Percentiles rank a stretch among this genome's conserved stretches.
phyloP scores from a whole-genome alignment of 768 basidiomycete genomes.

The Boletellus ananas region DNA sequence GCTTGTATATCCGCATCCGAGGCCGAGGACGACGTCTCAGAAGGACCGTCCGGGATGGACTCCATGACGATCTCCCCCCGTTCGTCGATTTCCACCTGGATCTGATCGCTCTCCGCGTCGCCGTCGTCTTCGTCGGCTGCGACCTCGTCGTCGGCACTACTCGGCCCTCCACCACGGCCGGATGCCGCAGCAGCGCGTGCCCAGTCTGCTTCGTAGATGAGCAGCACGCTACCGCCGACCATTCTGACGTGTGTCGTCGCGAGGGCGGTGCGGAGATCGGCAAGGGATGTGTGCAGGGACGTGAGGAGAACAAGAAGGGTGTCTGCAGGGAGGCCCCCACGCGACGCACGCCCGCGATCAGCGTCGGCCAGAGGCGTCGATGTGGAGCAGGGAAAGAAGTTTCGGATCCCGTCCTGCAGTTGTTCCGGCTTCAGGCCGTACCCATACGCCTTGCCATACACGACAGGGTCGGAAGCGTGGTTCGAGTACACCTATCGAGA shows the following conservation, averaged over 20 bases:
- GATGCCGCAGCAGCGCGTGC: slow-evolving; percentile 33
- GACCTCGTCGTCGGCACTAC: slow-evolving; percentile 13
- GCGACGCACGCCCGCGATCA: slow-evolving; percentile 4
- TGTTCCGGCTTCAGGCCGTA: slow-evolving; percentile 65
- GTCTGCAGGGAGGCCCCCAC: slow-evolving; percentile 51
- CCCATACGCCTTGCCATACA: slow-evolving; percentile 75
- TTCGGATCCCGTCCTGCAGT: slow-evolving; percentile 69
- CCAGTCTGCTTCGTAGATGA: slow-evolving; percentile 73
- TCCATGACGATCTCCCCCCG: slow-evolving; percentile 21
- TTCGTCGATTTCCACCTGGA: slow-evolving; percentile 35
- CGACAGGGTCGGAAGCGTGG: slow-evolving; percentile 46
- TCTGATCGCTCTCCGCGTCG: slow-evolving; percentile 38
- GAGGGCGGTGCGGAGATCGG: slow-evolving; percentile 49
- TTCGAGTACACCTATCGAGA: slow-evolving; percentile 67
- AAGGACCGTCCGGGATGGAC: slow-evolving; percentile 7
- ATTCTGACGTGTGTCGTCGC: slow-evolving; percentile 66
- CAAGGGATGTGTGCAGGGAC: slow-evolving; percentile 49
- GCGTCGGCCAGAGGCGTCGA: slow-evolving; percentile 6
- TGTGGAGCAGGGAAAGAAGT: slow-evolving; percentile 67
- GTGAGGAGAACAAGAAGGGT: slow-evolving; percentile 56
- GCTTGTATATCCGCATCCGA: slow-evolving; percentile 3
- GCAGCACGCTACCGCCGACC: slow-evolving; percentile 75
- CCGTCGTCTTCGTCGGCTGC: slow-evolving; percentile 36
- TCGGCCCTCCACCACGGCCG: slow-evolving; percentile 34
- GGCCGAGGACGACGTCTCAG: slow-evolving; percentile 39